phyloP scores from a whole-genome alignment of 768 basidiomycete species.

The Saitozyma podzolica region DNA sequence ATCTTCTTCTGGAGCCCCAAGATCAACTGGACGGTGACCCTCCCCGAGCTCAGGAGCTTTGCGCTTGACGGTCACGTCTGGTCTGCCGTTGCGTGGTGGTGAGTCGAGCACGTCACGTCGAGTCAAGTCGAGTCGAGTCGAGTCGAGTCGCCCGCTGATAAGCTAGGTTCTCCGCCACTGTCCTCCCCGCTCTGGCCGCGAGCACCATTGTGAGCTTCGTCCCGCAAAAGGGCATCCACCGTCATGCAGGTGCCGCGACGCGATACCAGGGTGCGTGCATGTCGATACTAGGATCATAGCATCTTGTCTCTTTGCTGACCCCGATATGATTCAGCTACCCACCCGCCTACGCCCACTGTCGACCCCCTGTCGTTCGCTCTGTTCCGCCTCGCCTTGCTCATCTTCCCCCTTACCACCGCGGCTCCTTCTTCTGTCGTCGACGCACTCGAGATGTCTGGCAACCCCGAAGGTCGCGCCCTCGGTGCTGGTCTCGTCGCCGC shows the following conservation, averaged over 20 bases:
- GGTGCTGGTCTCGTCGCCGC: constrained; percentile 38
- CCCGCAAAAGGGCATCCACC: constrained; percentile 25
- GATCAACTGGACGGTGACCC: constrained; percentile 22
- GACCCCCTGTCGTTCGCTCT: constrained; percentile 46
- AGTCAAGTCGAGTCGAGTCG: too few relatives aligned
- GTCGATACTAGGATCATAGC: not conserved
- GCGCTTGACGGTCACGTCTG: constrained; percentile 17
- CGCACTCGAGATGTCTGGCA: constrained; percentile 40
- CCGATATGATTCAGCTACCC: constrained; percentile 7
- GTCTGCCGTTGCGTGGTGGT: constrained; percentile 45
- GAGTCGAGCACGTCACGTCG: constrained; percentile 11
- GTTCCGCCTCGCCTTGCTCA: constrained; percentile 41
- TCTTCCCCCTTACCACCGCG: constrained; percentile 47
- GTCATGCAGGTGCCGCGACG: constrained; percentile 23
- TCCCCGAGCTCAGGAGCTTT: constrained; percentile 33
- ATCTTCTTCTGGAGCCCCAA: constrained; percentile 46
- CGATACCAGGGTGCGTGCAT: constrained; percentile 21
- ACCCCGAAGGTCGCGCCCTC: constrained; percentile 39
- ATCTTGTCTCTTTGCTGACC: not conserved
- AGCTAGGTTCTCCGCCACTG: constrained; percentile 42
- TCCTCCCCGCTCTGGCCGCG: constrained; percentile 41
- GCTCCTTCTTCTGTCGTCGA: constrained; percentile 42
- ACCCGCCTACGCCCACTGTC: constrained; percentile 24
- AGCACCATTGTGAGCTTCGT: constrained; percentile 41
- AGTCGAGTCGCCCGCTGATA: too few relatives aligned